A percentile compares a stretch with the other conserved stretches of the same genome.
These are phyloP conservation scores for Ceratocystis eucalypticola DNA, from an alignment of 2,329 filamentous ascomycete species.

Conservation along the genomic window DNA sequence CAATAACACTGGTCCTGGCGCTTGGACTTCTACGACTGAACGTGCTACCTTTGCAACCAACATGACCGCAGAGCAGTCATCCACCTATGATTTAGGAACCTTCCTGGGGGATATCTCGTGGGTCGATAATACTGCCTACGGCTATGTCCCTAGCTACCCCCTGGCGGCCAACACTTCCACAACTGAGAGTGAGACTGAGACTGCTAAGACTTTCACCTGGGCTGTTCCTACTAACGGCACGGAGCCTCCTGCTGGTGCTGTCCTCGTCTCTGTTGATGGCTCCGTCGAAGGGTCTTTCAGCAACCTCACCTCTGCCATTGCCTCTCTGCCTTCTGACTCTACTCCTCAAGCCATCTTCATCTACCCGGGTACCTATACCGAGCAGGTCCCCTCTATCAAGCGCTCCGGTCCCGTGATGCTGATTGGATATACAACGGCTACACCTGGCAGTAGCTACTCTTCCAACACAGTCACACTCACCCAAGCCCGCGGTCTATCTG, in stretches of 20 bases:
- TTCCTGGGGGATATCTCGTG: conserved; percentile 31
- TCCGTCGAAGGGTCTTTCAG: conserved; percentile 23
- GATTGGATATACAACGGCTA: conserved; percentile 45
- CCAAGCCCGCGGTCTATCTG: conserved; percentile 22
- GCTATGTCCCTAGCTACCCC: conserved; percentile 27
- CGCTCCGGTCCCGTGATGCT: conserved; percentile 40
- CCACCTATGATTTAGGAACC: conserved; percentile 25
- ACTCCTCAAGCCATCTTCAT: conserved; percentile 28
- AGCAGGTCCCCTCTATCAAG: conserved; percentile 42
- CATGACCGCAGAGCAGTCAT: conserved; percentile 22
- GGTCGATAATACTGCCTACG: conserved; percentile 31
- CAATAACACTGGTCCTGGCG: conserved; percentile 43
- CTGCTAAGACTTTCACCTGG: background rate
- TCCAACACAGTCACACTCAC: conserved; percentile 45
- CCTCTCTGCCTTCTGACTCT: conserved; percentile 21
- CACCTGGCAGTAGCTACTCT: conserved; percentile 32
- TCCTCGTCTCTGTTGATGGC: conserved; percentile 29
- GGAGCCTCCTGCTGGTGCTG: conserved; percentile 29
- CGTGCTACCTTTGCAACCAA: conserved; percentile 34
- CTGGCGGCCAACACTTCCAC: conserved; percentile 21
- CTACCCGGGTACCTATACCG: conserved; percentile 40
- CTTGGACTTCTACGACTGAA: conserved; percentile 30
- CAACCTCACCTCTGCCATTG: conserved; percentile 25
- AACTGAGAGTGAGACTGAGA: background rate
- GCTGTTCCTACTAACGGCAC: conserved; percentile 29